Base-by-base conservation (phyloP, 2,329 filamentous ascomycete genomes). In the Aureobasidium pullulans region DNA sequence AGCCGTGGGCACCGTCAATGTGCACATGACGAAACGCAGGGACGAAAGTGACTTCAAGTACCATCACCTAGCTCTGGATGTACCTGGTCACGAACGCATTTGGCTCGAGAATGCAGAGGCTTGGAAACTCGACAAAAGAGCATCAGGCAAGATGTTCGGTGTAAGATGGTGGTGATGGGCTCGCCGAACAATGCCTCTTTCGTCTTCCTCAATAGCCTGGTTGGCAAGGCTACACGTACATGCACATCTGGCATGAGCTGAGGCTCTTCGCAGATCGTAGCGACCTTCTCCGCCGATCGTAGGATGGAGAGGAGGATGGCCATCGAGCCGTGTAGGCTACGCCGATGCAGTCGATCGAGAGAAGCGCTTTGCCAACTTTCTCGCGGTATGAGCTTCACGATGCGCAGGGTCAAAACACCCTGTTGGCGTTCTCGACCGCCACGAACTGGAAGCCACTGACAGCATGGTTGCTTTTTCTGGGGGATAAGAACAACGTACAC, bases 61-160 rank as follows among this genome's bases (percentile, higher is more conserved):
- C 74, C 84, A 86, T 69, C 85, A 90, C 69, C 78, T 97, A 43
- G 88, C 85, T 56, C 71, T 97, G 48, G 91, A 96, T 71, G 83
- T 96, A 29, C 86, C 82, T 66, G 90, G 89, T 63, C 68, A 73
- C 62, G 71, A 79, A 65, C 80, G 84, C 61, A 79, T 88, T 56
- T 87, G 85, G 64, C 76, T 89, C 15, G 85, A 88, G 69, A 83
- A 85, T 58, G 77, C 79, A 37, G 81, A 84, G 39, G 72, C 75
- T 1, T 79, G 78, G 61, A 76, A 75, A 58, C 73, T 80, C 42
- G 67, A 66, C 16, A 64, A 67, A 23, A 62, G 64, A 43, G 69
- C 65, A 52, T 57, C 64, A 16, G 70, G 72, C 29, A 85, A 77
- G 64, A 72, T 87, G 47, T 84, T 87, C 65, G 85, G 85, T 6